phyloP scores from a whole-genome alignment of 495 filamentous ascomycete genomes.

The Aspergillus ostianus region DNA sequence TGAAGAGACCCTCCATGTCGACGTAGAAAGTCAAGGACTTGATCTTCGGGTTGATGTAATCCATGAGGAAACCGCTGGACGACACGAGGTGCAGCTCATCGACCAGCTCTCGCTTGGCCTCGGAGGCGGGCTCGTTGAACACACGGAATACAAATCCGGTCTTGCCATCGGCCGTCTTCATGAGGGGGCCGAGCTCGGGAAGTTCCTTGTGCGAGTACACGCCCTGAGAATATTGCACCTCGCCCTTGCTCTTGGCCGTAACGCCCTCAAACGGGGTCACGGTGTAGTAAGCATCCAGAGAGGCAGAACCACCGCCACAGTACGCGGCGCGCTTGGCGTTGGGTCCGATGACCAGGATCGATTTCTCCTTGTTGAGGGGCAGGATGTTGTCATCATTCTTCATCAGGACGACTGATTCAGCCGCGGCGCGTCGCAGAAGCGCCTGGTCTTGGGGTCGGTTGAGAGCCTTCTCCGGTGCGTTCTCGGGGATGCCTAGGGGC shows the following conservation, averaged over 20 bases:
- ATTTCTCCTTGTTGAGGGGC: constrained; percentile 61
- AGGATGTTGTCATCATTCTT: constrained; percentile 70
- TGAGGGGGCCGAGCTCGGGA: constrained; percentile 50
- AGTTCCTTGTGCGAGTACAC: constrained; percentile 61
- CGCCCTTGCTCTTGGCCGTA: constrained; percentile 48
- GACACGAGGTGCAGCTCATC: constrained; percentile 55
- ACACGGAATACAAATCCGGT: constrained; percentile 58
- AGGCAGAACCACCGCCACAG: constrained; percentile 79
- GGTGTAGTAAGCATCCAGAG: constrained; percentile 75
- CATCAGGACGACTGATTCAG: constrained; percentile 72
- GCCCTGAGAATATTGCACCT: constrained; percentile 48
- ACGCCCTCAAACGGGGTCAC: constrained; percentile 68
- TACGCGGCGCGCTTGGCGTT: constrained; percentile 75
- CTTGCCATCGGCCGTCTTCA: constrained; percentile 49
- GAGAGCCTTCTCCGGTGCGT: constrained; percentile 59
- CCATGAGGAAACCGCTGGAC: constrained; percentile 58
- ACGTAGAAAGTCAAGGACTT: constrained; percentile 55
- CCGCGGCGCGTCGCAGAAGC: constrained; percentile 64
- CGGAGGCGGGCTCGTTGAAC: constrained; percentile 54
- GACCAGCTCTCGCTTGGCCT: constrained; percentile 44
- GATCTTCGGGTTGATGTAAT: constrained; percentile 60
- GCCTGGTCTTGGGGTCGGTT: constrained; percentile 63
- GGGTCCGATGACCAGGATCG: constrained; percentile 75
- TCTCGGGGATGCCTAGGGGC: constrained; percentile 58
- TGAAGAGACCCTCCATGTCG: constrained; percentile 58